Percentiles rank a stretch among this genome's conserved stretches.
These are phyloP conservation scores for Oehlia diaphana DNA, from an alignment of 192 early-diverging fungal genomes.

Conservation along the genomic window DNA sequence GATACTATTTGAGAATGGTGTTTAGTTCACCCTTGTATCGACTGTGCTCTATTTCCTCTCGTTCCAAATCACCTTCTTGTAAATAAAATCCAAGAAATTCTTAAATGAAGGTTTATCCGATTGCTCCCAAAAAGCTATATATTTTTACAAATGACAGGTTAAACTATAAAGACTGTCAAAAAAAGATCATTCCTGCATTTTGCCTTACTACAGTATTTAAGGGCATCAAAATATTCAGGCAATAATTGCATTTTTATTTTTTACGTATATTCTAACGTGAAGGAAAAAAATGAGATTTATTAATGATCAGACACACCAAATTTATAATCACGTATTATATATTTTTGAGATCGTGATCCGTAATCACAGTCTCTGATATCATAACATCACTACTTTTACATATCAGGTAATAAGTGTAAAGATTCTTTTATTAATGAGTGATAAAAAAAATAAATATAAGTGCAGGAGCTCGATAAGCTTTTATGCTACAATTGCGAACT, in stretches of 20 bases:
- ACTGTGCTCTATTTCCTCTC: slow-evolving; percentile 14
- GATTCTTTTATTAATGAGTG: no score
- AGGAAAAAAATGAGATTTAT: no score
- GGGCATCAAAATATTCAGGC: not conserved
- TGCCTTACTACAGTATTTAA: not conserved
- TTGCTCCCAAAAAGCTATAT: slow-evolving; percentile 15
- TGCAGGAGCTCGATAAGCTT: no score
- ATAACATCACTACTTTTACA: no score
- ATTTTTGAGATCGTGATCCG: no score
- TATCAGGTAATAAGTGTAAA: no score
- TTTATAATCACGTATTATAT: accelerated
- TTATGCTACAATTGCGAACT: no score
- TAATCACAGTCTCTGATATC: no score
- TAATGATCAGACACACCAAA: no score
- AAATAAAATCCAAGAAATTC: slow-evolving; percentile 26
- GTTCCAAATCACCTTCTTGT: slow-evolving; percentile 12
- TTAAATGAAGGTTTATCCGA: slow-evolving; percentile 19
- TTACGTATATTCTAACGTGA: no score
- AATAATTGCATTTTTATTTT: slow-evolving; percentile 6
- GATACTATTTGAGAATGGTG: slow-evolving; percentile 8
- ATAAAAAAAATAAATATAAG: no score
- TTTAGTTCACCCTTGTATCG: slow-evolving; percentile 17
- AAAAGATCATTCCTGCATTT: not conserved
- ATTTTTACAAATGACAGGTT: not conserved
- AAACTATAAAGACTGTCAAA: not conserved